A percentile compares a stretch with the other conserved stretches of the same genome.
These are phyloP conservation scores for Claviceps humidiphila DNA, from an alignment of 2,329 filamentous ascomycete genomes.

Conservation along the genomic window DNA sequence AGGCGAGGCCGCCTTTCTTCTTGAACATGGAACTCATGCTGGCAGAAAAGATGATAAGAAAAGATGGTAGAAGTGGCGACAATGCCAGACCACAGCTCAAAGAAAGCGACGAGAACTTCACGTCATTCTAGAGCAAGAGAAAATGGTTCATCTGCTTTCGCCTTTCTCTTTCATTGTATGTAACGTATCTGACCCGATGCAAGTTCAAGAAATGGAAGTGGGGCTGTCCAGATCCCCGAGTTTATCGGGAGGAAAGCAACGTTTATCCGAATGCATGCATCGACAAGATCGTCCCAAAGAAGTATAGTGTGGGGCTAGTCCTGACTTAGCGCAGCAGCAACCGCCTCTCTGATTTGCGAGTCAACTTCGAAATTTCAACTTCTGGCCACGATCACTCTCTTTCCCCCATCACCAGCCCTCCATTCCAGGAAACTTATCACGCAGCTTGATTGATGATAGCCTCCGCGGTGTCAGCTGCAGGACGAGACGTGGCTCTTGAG, in stretches of 20 bases:
- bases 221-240: background rate
- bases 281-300: conserved; percentile 20
- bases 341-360: conserved; percentile 26
- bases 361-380: conserved; percentile 33
- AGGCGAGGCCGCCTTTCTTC: conserved; percentile 47
- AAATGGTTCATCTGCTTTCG: background rate
- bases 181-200: background rate
- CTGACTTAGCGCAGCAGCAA: conserved; percentile 20
- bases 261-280: conserved; percentile 21
- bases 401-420: conserved; percentile 18
- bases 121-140: background rate
- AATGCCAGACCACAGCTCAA: background rate
- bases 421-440: conserved; percentile 17
- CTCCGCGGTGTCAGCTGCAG: conserved; percentile 17
- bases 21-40: conserved; percentile 56
- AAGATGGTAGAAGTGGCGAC: background rate
- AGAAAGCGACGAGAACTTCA: background rate
- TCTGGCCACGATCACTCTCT: conserved; percentile 21
- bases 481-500: conserved; percentile 23
- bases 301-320: conserved; percentile 23
- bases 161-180: background rate
- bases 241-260: conserved; percentile 10
- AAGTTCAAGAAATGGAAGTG: conserved; percentile 2
- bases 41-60: conserved; percentile 6
- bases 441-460: conserved; percentile 23